phyloP scores from a whole-genome alignment of 164 flowering plant genomes.

The Litsea cubeba region DNA sequence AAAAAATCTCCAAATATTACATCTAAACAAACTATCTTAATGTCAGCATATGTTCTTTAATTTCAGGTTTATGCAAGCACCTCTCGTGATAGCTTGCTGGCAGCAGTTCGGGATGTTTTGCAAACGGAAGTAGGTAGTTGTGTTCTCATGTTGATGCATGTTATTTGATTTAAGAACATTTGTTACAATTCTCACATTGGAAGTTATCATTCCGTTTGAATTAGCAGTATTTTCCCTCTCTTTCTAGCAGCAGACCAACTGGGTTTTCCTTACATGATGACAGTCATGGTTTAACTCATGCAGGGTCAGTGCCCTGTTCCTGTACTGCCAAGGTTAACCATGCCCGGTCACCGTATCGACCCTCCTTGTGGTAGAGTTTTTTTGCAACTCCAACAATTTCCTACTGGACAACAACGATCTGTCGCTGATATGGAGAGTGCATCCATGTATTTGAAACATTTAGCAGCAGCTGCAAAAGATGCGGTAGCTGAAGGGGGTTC shows the following conservation, averaged over 20 bases:
- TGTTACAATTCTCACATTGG: neutral
- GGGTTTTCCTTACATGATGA: neutral
- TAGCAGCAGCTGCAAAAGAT: constrained; percentile 94
- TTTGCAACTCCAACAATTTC: constrained; percentile 33
- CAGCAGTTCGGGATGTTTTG: constrained; percentile 87
- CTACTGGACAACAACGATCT: constrained; percentile 38
- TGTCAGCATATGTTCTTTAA: constrained; percentile 3
- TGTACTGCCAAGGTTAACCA: constrained; percentile 80
- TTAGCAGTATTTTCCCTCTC: neutral
- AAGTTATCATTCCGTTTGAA: neutral
- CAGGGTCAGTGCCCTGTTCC: constrained; percentile 91
- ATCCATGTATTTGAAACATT: constrained; percentile 85
- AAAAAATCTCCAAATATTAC: no score
- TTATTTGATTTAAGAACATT: neutral
- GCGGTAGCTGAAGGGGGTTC: constrained; percentile 96
- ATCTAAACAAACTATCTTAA: constrained; percentile 16
- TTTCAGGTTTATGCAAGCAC: constrained; percentile 94
- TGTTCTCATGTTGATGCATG: constrained; percentile 25
- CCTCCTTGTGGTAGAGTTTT: constrained; percentile 94
- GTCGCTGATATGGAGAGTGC: constrained; percentile 64
- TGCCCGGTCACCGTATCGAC: constrained; percentile 99
- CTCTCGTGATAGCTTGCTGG: constrained; percentile 91
- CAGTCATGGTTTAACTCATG: constrained; percentile 9
- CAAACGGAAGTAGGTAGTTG: constrained; percentile 92
- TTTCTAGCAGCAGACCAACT: neutral